Evolutionary conservation across 2,329 filamentous ascomycete species (phyloP).

Genomic region (Volutella citrinella): DNA sequence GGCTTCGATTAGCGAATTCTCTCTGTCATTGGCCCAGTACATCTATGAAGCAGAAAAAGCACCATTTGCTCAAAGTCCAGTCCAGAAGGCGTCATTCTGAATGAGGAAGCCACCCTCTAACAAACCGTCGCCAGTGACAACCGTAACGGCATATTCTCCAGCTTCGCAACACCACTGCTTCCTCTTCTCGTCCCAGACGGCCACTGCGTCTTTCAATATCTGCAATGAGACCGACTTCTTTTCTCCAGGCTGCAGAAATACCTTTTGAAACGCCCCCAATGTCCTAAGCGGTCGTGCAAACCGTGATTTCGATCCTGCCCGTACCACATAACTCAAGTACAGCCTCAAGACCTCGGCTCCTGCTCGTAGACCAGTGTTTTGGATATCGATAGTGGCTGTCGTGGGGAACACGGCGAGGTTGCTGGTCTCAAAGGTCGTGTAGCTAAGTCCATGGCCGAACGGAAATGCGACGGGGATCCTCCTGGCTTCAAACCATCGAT

Average conservation of each 20-base stretch:
- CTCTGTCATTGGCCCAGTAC: too few relatives aligned
- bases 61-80: constrained; percentile 3
- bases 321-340: constrained; percentile 2
- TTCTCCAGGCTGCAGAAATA: background rate
- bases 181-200: constrained; percentile 7
- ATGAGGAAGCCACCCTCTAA: constrained; percentile 4
- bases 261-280: constrained; percentile 6
- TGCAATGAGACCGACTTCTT: background rate
- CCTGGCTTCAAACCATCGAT: constrained; percentile 12
- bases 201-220: constrained; percentile 5
- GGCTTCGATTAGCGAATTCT: too few relatives aligned
- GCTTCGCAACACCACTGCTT: constrained; percentile 7
- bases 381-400: background rate
- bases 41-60: too few relatives aligned
- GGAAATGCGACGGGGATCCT: constrained; percentile 9
- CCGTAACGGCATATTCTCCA: constrained; percentile 6
- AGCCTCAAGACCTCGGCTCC: constrained; percentile 12
- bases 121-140: background rate
- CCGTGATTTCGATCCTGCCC: constrained; percentile 4
- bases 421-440: constrained; percentile 6
- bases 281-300: constrained; percentile 6
- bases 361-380: constrained; percentile 1
- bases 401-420: background rate
- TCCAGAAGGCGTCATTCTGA: constrained; percentile 6
- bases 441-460: constrained; percentile 13